Percentiles rank a stretch among this genome's conserved stretches.
phyloP scores from a whole-genome alignment of 1,139 yeast species.

The Saccharomyces hybrid region DNA sequence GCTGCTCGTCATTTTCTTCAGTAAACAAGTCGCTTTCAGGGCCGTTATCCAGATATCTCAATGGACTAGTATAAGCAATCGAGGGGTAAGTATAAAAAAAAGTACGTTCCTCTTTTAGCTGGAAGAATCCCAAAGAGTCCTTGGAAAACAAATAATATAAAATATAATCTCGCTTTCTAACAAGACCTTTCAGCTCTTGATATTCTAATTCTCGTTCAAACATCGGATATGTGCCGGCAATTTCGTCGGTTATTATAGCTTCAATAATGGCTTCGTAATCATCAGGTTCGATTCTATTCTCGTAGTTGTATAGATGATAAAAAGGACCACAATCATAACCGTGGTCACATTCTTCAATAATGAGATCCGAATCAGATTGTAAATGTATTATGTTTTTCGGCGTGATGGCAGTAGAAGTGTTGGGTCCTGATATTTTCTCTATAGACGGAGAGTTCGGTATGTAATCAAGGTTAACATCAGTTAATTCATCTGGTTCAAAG shows the following conservation, averaged over 20 bases:
- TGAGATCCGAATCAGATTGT: not conserved
- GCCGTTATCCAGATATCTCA: slow-evolving; percentile 4
- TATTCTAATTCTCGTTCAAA: slow-evolving; percentile 25
- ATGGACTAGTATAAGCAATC: slow-evolving; percentile 10
- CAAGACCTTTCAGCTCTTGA: slow-evolving; percentile 12
- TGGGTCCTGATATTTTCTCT: not conserved
- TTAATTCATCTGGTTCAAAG: not conserved
- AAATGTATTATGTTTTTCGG: not conserved
- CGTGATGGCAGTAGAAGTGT: not conserved
- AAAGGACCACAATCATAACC: slow-evolving; percentile 12
- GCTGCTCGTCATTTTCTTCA: not conserved
- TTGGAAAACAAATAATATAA: slow-evolving; percentile 22
- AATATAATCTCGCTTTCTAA: slow-evolving; percentile 16
- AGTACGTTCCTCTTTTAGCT: slow-evolving; percentile 17
- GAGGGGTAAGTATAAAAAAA: slow-evolving; percentile 17
- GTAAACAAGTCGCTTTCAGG: not conserved
- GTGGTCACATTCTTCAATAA: not conserved
- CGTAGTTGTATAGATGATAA: slow-evolving; percentile 18
- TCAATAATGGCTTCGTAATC: slow-evolving; percentile 20
- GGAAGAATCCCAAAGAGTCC: slow-evolving; percentile 24
- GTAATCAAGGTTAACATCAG: not conserved
- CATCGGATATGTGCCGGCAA: slow-evolving; percentile 10
- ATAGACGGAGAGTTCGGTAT: not conserved
- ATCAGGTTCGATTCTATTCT: slow-evolving; percentile 14
- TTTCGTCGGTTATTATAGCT: slow-evolving; percentile 16